Percentiles rank a stretch among this genome's conserved stretches.
Conservation (phyloP, 202 grass and related monocot species). For the Setaria viridis region DNA sequence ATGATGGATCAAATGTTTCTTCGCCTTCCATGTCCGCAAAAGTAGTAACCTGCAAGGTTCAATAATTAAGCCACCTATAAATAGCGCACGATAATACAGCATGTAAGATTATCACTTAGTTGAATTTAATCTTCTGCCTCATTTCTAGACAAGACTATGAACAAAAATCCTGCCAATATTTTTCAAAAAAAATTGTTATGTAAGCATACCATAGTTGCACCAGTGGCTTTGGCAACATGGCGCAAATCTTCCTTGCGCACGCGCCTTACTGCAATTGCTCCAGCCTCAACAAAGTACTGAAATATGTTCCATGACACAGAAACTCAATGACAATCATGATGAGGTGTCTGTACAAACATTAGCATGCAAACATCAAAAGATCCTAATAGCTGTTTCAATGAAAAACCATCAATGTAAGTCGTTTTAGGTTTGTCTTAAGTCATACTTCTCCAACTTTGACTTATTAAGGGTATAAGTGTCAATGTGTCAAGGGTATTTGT, state of each 20-base stretch:
- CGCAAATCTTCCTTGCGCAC: conserved; percentile 94
- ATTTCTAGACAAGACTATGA: neutral
- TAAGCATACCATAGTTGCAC: conserved; percentile 78
- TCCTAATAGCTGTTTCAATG: neutral
- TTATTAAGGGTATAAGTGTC: no score
- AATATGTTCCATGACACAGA: conserved; percentile 37
- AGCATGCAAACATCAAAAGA: neutral
- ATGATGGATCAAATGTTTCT: conserved; percentile 88
- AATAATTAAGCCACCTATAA: neutral
- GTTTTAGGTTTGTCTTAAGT: no score
- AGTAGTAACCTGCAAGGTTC: conserved; percentile 70
- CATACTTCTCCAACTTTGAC: no score
- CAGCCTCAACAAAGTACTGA: conserved; percentile 97
- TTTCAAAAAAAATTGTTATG: neutral
- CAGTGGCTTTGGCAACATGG: conserved; percentile 95
- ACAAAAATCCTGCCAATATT: neutral
- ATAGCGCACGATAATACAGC: neutral
- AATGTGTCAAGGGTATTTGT: no score
- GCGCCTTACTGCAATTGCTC: conserved; percentile 88
- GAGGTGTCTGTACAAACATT: neutral
- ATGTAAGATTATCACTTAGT: neutral
- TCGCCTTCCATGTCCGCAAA: conserved; percentile 99
- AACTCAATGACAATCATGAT: neutral
- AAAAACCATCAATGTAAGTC: neutral
- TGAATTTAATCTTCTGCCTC: neutral